Base-by-base conservation (phyloP, 108 stramenopile species). In the Nannochloropsis gaditana region DNA sequence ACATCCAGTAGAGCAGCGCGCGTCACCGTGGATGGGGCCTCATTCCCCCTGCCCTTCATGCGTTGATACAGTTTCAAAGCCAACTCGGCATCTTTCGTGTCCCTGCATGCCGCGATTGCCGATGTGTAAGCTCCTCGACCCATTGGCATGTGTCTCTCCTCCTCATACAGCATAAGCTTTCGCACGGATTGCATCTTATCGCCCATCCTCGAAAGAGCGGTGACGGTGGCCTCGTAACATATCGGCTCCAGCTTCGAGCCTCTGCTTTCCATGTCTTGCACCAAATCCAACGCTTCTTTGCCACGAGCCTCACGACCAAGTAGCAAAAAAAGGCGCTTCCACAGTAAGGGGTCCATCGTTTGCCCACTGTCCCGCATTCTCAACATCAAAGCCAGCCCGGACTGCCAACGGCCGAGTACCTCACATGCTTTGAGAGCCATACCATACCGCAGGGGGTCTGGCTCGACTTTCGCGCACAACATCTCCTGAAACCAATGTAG, bases 21-120 rank as follows among this genome's bases (percentile, higher is more conserved):
- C n/a, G 59, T 73, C 59, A 73, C 59, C 19, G 59, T 73, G 59
- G 59, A 73, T n/a, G 59, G 59, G n/a, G 59, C 59, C 59, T 73
- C 59, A 73, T 73, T 73, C 15, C 59, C n/a, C 59, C 59, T 15
- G 15, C 19, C 59, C 2, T 73, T 73, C 59, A 73, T 73, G 15
- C 59, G 59, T n/a, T n/a, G 59, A n/a, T 73, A 73, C 59, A 73
- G 19, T 73, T 8, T 73, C 59, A 73, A n/a, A 15, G 59, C 59
- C 59, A 73, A n/a, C 59, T 73, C 59, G 19, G 59, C 59, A n/a
- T 73, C 59, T n/a, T 73, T 73, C 59, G 59, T n/a, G 15, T 73
- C 59, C 59, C 59, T 15, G 59, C 59, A 73, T n/a, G 59, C 59
- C 15, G 59, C 59, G n/a, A 73, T 73, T n/a, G 59, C n/a, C 15